Conservation (phyloP, 352 stramenopile genomes). For the Pythium coloratum region DNA sequence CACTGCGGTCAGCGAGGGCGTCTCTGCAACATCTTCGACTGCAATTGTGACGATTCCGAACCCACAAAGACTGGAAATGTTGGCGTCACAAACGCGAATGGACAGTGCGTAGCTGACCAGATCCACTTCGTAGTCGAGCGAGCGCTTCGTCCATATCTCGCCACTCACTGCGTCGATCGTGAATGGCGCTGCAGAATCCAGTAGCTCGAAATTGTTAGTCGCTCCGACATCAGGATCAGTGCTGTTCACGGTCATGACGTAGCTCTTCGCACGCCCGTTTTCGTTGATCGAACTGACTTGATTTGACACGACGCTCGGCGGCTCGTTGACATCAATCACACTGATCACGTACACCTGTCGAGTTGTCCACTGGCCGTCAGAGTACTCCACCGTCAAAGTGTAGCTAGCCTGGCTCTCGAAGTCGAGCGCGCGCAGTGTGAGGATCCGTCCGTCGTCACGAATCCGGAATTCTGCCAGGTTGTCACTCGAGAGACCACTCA, state of each 20-base stretch:
- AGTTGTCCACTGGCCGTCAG: conserved; percentile 36
- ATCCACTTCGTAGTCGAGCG: conserved; percentile 52
- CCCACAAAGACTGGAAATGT: conserved; percentile 33
- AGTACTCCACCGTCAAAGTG: conserved; percentile 20
- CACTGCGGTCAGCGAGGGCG: conserved; percentile 31
- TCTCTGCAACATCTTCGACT: conserved; percentile 39
- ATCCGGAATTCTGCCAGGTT: conserved; percentile 36
- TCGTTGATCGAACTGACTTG: conserved; percentile 37
- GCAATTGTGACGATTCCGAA: conserved; percentile 34
- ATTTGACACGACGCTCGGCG: conserved; percentile 27
- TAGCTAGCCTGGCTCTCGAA: conserved; percentile 33
- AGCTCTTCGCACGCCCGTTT: conserved; percentile 33
- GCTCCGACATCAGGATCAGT: conserved; percentile 39
- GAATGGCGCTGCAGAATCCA: conserved; percentile 28
- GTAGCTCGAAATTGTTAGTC: conserved; percentile 29
- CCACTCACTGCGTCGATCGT: conserved; percentile 23
- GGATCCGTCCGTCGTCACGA: conserved; percentile 42
- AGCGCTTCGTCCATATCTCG: conserved; percentile 35
- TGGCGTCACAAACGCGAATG: conserved; percentile 48
- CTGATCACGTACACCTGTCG: conserved; percentile 27
- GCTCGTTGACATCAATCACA: conserved; percentile 60
- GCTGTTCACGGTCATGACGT: conserved; percentile 32
- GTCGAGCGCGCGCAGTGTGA: conserved; percentile 37
- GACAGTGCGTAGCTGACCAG: conserved; percentile 33
- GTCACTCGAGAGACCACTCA: conserved; percentile 12